A percentile compares a stretch with the other conserved stretches of the same genome.
These are phyloP conservation scores for Pestalotiopsis sp. DNA, from an alignment of 2,329 filamentous ascomycete species.

Conservation along the genomic window DNA sequence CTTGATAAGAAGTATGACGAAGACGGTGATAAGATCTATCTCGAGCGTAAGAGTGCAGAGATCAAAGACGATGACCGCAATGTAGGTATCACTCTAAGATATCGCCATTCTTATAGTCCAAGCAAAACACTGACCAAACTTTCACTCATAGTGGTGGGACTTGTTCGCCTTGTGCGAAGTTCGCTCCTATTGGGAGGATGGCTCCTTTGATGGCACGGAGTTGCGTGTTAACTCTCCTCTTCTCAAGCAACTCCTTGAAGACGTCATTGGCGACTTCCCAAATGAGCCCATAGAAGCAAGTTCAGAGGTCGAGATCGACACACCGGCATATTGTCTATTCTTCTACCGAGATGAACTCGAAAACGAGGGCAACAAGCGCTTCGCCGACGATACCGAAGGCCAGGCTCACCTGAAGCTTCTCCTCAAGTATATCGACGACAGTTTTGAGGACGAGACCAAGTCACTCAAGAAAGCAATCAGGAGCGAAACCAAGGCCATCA, in stretches of 20 bases:
- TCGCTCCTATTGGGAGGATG: constrained; percentile 21
- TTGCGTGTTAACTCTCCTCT: constrained; percentile 32
- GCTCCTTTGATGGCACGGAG: constrained; percentile 21
- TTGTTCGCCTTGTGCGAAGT: constrained; percentile 33
- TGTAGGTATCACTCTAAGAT: background rate
- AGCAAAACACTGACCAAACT: background rate
- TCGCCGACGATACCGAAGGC: constrained; percentile 28
- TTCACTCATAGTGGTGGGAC: constrained; percentile 26
- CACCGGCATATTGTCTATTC: constrained; percentile 31
- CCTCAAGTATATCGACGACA: constrained; percentile 31
- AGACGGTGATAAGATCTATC: constrained; percentile 27
- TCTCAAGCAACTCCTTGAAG: constrained; percentile 28
- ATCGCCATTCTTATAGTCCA: background rate
- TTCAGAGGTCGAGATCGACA: constrained; percentile 23
- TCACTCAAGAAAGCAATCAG: constrained; percentile 27
- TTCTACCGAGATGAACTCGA: constrained; percentile 28
- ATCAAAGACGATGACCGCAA: constrained; percentile 23
- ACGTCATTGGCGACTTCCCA: constrained; percentile 30
- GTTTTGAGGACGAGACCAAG: constrained; percentile 33
- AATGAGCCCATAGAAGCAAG: constrained; percentile 23
- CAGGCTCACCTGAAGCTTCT: constrained; percentile 29
- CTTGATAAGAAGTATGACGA: constrained; percentile 28
- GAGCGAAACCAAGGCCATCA: constrained; percentile 26
- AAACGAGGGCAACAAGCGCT: constrained; percentile 26
- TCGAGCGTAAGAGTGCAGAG: constrained; percentile 28